Evolutionary conservation across 2,329 filamentous ascomycete genomes (phyloP), one percentile per base, ranked within the genome.

Genomic region (Apiospora koreana): DNA sequence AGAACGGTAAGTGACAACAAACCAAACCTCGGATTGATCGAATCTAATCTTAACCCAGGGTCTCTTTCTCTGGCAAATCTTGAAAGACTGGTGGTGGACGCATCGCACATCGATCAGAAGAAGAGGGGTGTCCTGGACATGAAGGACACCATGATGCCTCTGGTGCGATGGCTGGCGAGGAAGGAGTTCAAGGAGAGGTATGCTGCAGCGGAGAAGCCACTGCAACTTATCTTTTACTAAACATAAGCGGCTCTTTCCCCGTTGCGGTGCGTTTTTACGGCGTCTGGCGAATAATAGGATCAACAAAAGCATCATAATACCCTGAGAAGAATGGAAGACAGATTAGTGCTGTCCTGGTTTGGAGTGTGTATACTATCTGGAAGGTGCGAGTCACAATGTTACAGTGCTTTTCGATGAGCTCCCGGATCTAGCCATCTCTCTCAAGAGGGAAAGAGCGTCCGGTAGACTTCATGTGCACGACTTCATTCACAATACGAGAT

Each of bases 81-180:
- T 69, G 89, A 94, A 82, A 88, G 93, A 64, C 88, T 99, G 43
- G 89, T 98, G 10, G 88, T 98, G 42, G 96, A 99, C 81, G 94
- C 93, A 18, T 97, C 94, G 9, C 92, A 97, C 78, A 93, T 98
- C 74, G 95, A 99, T 81, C 90, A 93, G 81, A 99, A 99, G 87
- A 97, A 97, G 85, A 88, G 95, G 65, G 94, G 94, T 0, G 89
- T 99, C 73, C 89, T 97, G 80, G 96, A 98, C 78, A 98, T 98
- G 94, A 94, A 93, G 80, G 96, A 99, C 72, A 94, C 94, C 0
- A 92, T 95, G 83, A 86, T 94, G 77, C 93, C 94, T 8, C 86
- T 98, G 65, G 88, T 94, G 64, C 88, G 89, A 72, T 89, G 97
- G 78, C 83, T 99, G 67, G 88, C 91, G 43, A 86, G 90, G 69